Conservation (phyloP, 2,329 filamentous ascomycete species). For the Fusarium multiceps region DNA sequence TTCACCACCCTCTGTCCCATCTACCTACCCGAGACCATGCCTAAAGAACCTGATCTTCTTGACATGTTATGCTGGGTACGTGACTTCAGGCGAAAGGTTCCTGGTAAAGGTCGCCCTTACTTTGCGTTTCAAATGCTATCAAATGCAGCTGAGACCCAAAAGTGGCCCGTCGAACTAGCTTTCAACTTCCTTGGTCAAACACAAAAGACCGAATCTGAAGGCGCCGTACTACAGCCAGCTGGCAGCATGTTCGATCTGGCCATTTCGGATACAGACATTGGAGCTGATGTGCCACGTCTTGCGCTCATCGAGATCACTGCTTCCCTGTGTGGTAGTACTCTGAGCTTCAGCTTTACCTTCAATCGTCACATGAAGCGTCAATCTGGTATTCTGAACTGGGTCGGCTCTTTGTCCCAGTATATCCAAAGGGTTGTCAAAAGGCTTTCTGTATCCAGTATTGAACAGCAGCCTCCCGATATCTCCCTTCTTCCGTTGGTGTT, state of each 20-base stretch:
- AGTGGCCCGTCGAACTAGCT: conserved; percentile 26
- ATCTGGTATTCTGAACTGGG: not conserved
- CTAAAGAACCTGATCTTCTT: conserved; percentile 11
- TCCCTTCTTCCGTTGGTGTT: conserved; percentile 25
- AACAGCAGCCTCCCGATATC: not conserved
- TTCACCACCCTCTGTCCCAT: conserved; percentile 49
- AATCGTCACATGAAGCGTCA: conserved; percentile 21
- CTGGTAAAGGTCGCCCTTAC: conserved; percentile 38
- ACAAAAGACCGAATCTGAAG: not conserved
- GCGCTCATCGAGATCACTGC: conserved; percentile 36
- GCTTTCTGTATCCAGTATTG: not conserved
- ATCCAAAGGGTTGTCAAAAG: not conserved
- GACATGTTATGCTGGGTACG: conserved; percentile 36
- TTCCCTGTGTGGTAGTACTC: not conserved
- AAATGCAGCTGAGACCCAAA: not conserved
- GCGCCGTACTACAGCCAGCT: conserved; percentile 13
- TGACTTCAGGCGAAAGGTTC: conserved; percentile 37
- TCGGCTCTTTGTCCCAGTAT: not conserved
- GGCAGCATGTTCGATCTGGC: conserved; percentile 7
- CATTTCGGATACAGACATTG: conserved; percentile 21
- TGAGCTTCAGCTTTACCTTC: conserved; percentile 23
- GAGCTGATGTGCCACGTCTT: conserved; percentile 19
- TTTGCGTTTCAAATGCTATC: conserved; percentile 24
- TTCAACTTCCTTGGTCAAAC: conserved; percentile 40
- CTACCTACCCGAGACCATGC: conserved; percentile 30